Evolutionary conservation across 495 filamentous ascomycete species (phyloP).

Genomic region (Podospora bellae-mahoneyi): DNA sequence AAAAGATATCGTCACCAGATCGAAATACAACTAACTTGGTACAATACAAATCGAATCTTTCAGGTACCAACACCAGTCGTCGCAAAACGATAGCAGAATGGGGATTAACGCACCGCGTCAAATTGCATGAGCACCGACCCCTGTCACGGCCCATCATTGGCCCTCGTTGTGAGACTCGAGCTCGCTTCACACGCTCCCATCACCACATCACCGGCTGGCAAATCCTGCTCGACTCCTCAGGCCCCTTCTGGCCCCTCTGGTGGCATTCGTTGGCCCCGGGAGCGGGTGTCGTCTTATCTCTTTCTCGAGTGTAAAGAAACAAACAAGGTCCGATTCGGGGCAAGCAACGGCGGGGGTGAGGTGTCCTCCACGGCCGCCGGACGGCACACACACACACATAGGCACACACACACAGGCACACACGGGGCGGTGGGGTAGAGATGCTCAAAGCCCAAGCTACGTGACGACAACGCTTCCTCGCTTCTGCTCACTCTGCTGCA

Average conservation of each 20-base stretch:
- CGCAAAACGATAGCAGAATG: constrained; percentile 6
- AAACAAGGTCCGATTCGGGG: not conserved
- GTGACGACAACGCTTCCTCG: not conserved
- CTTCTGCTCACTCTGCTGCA: not conserved
- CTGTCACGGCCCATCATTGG: constrained; percentile 40
- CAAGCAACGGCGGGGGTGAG: not conserved
- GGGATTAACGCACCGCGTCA: constrained; percentile 37
- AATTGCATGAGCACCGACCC: constrained; percentile 41
- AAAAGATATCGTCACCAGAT: not conserved
- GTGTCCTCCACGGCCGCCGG: not conserved
- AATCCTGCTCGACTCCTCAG: constrained; percentile 17
- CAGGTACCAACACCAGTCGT: constrained; percentile 9
- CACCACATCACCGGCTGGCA: constrained; percentile 35
- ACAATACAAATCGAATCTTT: not conserved
- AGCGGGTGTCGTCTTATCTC: not conserved
- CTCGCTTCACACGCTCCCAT: constrained; percentile 30
- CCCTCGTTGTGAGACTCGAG: constrained; percentile 25
- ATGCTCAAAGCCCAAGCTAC: not conserved
- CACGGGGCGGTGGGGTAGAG: not conserved
- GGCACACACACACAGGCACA: too few relatives aligned
- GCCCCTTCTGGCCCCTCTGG: constrained; percentile 21
- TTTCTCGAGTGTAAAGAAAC: not conserved
- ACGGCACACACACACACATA: not conserved
- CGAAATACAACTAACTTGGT: not conserved
- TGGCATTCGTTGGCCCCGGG: constrained; percentile 28